Evolutionary conservation across 768 basidiomycete species (phyloP).

Genomic region (Collybia mongolica): DNA sequence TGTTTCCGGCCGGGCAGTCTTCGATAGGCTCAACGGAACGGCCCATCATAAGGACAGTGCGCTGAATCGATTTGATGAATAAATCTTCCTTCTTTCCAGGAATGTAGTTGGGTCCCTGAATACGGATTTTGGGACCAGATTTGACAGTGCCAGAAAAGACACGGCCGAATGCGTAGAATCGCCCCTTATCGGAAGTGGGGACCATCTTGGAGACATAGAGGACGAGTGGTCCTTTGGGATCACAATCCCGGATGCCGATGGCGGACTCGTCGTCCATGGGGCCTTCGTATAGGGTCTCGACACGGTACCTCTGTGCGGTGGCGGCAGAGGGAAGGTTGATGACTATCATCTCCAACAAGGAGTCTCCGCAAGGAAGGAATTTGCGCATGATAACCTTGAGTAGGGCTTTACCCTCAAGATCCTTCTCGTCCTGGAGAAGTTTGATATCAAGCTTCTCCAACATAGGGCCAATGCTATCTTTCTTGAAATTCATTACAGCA

Average conservation of each 20-base stretch:
- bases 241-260: constrained; percentile 96
- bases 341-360: constrained; percentile 99
- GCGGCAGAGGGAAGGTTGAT: constrained; percentile 97
- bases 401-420: constrained; percentile 91
- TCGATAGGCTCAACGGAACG: constrained; percentile 96
- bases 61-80: constrained; percentile 96
- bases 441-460: constrained; percentile 95
- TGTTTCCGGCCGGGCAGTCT: constrained; percentile 98
- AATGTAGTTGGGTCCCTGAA: constrained; percentile 97
- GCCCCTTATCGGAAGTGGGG: constrained; percentile 98
- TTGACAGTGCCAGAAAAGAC: constrained; percentile 98
- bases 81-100: constrained; percentile 98
- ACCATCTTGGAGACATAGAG: constrained; percentile 99
- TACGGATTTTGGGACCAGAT: constrained; percentile 96
- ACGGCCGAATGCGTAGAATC: constrained; percentile 99
- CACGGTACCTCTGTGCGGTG: constrained; percentile 96
- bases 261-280: constrained; percentile 99
- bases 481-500: constrained; percentile 98
- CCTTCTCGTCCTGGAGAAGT: constrained; percentile 83
- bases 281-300: constrained; percentile 98
- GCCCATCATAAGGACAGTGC: constrained; percentile 99
- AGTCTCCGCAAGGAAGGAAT: constrained; percentile 97
- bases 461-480: constrained; percentile 78
- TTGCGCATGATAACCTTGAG: constrained; percentile 99
- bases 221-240: constrained; percentile 93